Evolutionary conservation across 164 flowering plant species (phyloP).

Genomic region (Stephania japonica): DNA sequence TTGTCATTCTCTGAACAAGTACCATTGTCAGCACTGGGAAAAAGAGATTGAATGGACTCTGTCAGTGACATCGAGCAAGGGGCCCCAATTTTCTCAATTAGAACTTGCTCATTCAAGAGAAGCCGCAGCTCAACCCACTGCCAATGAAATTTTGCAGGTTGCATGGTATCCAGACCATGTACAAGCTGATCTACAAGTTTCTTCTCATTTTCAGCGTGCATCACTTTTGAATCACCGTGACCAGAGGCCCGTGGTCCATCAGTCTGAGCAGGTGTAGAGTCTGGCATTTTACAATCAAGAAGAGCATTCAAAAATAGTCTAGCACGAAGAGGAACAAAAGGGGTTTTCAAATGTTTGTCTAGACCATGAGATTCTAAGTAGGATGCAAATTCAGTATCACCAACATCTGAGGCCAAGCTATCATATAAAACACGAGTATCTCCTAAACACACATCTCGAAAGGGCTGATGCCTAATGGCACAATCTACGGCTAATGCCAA

Average conservation of each 20-base stretch:
- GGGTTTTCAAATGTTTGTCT: constrained; percentile 49
- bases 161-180: constrained; percentile 73
- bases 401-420: constrained; percentile 60
- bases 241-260: constrained; percentile 40
- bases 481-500: constrained; percentile 53
- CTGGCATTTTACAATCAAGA: constrained; percentile 73
- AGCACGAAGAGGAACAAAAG: constrained; percentile 88
- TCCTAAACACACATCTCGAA: constrained; percentile 75
- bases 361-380: constrained; percentile 57
- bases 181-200: constrained; percentile 79
- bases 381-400: constrained; percentile 84
- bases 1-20: constrained; percentile 74
- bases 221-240: constrained; percentile 41
- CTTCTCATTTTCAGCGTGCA: constrained; percentile 40
- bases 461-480: constrained; percentile 78
- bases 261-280: constrained; percentile 29
- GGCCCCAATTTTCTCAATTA: constrained; percentile 58
- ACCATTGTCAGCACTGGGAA: constrained; percentile 53
- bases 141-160: constrained; percentile 98
- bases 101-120: constrained; percentile 84
- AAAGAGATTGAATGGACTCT: constrained; percentile 66
- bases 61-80: constrained; percentile 47
- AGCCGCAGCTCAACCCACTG: constrained; percentile 98
- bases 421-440: constrained; percentile 68
- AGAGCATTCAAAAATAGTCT: constrained; percentile 80